A percentile compares a stretch with the other conserved stretches of the same genome.
These are phyloP conservation scores for Trypanosoma avium DNA, from an alignment of 208 protist species.

Conservation along the genomic window DNA sequence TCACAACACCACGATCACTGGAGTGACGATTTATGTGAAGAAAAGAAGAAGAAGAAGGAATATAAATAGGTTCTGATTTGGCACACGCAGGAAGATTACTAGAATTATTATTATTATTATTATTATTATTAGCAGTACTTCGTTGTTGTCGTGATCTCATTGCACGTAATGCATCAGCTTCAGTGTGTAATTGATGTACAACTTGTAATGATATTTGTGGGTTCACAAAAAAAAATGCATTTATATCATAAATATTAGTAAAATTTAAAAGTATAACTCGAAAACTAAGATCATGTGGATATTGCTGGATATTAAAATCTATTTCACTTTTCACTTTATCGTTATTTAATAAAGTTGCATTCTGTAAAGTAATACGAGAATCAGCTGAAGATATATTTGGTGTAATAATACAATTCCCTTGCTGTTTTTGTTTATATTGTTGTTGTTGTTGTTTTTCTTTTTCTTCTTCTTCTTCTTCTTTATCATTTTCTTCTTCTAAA, in stretches of 20 bases:
- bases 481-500: conserved; percentile 1
- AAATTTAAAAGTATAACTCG: conserved; percentile 13
- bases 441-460: background rate
- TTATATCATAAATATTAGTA: conserved; percentile 9
- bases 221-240: conserved; percentile 25
- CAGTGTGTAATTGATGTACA: background rate
- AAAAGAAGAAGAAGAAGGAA: conserved; percentile 3
- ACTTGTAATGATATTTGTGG: background rate
- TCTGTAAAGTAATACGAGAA: background rate
- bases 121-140: background rate
- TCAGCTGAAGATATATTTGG: background rate
- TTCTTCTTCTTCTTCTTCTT: background rate
- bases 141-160: background rate
- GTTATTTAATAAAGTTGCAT: background rate
- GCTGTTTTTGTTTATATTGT: background rate
- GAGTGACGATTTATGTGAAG: background rate
- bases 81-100: background rate
- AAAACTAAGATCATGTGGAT: conserved; percentile 6
- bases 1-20: conserved; percentile 29
- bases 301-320: background rate
- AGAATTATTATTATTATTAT: background rate
- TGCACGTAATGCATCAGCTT: background rate
- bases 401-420: background rate
- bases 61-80: background rate
- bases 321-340: background rate